Evolutionary conservation across 371 early-diverging fungal species (phyloP).

Genomic region (Mortierella sp.): DNA sequence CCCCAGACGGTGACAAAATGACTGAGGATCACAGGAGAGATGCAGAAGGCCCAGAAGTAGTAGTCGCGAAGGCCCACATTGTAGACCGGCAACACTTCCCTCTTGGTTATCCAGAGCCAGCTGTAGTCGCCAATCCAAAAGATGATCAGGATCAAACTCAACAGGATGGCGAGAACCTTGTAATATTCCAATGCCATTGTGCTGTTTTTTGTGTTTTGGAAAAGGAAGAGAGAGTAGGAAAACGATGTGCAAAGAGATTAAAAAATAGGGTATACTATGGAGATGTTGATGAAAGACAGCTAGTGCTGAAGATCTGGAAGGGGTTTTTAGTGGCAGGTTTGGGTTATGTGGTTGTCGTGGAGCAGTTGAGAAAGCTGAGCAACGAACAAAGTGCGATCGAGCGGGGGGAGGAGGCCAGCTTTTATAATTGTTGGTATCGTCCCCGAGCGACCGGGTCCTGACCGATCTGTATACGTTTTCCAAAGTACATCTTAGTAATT

Average conservation of each 20-base stretch:
- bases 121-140: slow-evolving; percentile 13
- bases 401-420: neutral
- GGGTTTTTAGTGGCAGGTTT: neutral
- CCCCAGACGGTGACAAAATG: slow-evolving; percentile 30
- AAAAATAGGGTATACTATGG: too few species aligned
- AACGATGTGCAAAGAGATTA: neutral
- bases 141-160: slow-evolving; percentile 5
- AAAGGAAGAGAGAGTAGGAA: neutral
- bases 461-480: neutral
- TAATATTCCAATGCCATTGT: neutral
- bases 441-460: neutral
- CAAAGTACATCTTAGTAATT: slow-evolving; percentile 3
- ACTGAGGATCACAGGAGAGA: slow-evolving; percentile 11
- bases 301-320: neutral
- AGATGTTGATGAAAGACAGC: neutral
- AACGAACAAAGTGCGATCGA: neutral
- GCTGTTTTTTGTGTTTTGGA: neutral
- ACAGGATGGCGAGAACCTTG: neutral
- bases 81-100: neutral
- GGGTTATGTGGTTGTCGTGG: neutral
- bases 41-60: slow-evolving; percentile 17
- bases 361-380: slow-evolving; percentile 3
- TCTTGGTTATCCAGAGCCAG: slow-evolving; percentile 6
- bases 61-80: slow-evolving; percentile 15
- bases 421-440: neutral